Conservation (phyloP, 352 stramenopile species). For the Pythium myriotylum region DNA sequence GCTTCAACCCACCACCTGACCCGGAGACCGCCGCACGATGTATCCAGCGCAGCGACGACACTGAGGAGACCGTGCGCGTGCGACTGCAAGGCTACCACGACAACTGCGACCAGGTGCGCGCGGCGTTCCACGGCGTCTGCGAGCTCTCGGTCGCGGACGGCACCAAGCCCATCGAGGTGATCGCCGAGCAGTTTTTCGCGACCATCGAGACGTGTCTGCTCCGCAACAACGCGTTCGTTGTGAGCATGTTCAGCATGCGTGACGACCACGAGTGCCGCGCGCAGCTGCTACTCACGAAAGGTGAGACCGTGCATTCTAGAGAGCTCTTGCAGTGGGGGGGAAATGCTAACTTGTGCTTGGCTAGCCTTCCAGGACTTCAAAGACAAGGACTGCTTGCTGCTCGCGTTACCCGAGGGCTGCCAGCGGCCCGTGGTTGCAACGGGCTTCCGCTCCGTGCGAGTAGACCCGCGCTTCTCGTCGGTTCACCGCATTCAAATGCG, state of each 20-base stretch:
- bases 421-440: slow-evolving; percentile 41
- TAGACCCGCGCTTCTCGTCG: slow-evolving; percentile 43
- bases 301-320: slow-evolving; percentile 26
- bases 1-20: slow-evolving; percentile 82
- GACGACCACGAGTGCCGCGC: slow-evolving; percentile 39
- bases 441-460: slow-evolving; percentile 47
- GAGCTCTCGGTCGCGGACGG: slow-evolving; percentile 52
- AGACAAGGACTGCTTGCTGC: slow-evolving; percentile 59
- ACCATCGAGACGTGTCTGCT: slow-evolving; percentile 55
- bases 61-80: slow-evolving; percentile 87
- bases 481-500: slow-evolving; percentile 40
- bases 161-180: slow-evolving; percentile 50
- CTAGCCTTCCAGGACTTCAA: slow-evolving; percentile 60
- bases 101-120: slow-evolving; percentile 56
- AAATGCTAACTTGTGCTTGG: neutral
- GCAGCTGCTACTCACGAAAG: slow-evolving; percentile 57
- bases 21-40: slow-evolving; percentile 64
- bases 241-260: slow-evolving; percentile 59
- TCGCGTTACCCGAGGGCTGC: slow-evolving; percentile 53
- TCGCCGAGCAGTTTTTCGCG: slow-evolving; percentile 56
- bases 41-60: slow-evolving; percentile 85
- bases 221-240: slow-evolving; percentile 58
- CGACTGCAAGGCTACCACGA: slow-evolving; percentile 85
- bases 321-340: neutral
- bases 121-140: slow-evolving; percentile 40